Evolutionary conservation across 2,329 filamentous ascomycete genomes (phyloP).

Genomic region (Diaporthe capsici): DNA sequence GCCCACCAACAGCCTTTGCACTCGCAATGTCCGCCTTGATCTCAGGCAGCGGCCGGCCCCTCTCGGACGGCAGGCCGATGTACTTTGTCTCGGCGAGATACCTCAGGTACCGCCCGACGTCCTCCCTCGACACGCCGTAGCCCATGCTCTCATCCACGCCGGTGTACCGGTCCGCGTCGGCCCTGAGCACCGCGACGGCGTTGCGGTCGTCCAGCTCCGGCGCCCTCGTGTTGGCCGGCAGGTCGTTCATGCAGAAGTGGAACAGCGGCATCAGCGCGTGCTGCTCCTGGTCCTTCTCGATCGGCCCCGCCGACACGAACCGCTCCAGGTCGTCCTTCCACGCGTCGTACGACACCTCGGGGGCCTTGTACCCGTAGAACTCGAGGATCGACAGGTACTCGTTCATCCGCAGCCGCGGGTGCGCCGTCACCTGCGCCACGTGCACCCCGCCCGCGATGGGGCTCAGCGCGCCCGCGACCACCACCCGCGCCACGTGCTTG

Average conservation of each 20-base stretch:
- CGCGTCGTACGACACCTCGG: conserved; percentile 75
- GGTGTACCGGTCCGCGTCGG: conserved; percentile 72
- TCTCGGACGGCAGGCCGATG: conserved; percentile 62
- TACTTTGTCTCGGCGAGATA: conserved; percentile 76
- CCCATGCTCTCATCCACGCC: conserved; percentile 58
- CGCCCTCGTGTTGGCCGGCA: conserved; percentile 78
- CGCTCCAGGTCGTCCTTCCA: conserved; percentile 79
- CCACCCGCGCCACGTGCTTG: conserved; percentile 84
- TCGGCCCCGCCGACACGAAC: conserved; percentile 72
- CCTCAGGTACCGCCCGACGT: conserved; percentile 73
- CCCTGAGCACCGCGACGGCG: conserved; percentile 73
- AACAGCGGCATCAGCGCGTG: conserved; percentile 82
- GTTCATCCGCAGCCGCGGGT: conserved; percentile 83
- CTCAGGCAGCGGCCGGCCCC: conserved; percentile 51
- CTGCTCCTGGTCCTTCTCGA: conserved; percentile 72
- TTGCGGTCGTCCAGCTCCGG: conserved; percentile 83
- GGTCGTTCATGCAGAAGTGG: conserved; percentile 78
- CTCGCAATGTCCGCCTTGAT: conserved; percentile 49
- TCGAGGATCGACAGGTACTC: conserved; percentile 80
- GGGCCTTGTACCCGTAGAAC: conserved; percentile 79
- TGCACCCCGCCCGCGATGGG: conserved; percentile 64
- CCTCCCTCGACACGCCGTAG: conserved; percentile 70
- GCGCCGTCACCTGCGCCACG: conserved; percentile 84
- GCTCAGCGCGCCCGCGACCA: conserved; percentile 80
- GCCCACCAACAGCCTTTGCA: conserved; percentile 46